Evolutionary conservation across 345 rosid genomes (phyloP), one percentile per base, ranked within the genome.

Genomic region (Lepidium sativum): DNA sequence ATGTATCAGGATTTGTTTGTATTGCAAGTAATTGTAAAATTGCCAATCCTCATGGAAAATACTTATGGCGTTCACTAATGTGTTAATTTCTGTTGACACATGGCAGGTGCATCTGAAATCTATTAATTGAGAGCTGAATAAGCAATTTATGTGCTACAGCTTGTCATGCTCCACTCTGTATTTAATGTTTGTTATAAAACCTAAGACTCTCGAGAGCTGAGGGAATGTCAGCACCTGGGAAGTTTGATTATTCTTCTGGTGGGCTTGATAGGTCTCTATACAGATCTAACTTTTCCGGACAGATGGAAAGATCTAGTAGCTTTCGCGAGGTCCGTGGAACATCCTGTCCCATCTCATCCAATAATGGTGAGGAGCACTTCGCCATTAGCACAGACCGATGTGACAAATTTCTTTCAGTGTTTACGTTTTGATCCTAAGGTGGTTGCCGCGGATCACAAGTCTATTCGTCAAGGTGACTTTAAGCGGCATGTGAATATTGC

Each of bases 291-390:
- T 71, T 80, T 72, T 63, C 82, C 14, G 72, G 85, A 72, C 80
- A 83, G 57, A 69, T 84, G 81, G 96, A 92, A 73, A 89, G 94
- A 82, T 86, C 96, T 1, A 76, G 89, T 69, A 87, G 92, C 77
- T 89, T 87, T 71, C 90, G 86, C 21, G 92, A 88, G n/a, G 80
- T 75, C 83, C 67, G 73, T 80, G 80, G 98, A 86, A 79, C 81
- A 78, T 75, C 80, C 85, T 31, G 70, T 74, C 64, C 61, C 82
- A 20, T 72, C 89, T 82, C 82, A 80, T 63, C 82, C 86, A 68
- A 82, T 68, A 74, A 78, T 78, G 84, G 64, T 82, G 17, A 83
- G 91, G 82, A 84, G 77, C 75, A 75, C 79, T 74, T 78, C 87
- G 68, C 61, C 73, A 17, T 42, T 77, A 72, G 70, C 83, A 25